Conservation (phyloP, 192 early-diverging fungal genomes). For the Podila minutissima region DNA sequence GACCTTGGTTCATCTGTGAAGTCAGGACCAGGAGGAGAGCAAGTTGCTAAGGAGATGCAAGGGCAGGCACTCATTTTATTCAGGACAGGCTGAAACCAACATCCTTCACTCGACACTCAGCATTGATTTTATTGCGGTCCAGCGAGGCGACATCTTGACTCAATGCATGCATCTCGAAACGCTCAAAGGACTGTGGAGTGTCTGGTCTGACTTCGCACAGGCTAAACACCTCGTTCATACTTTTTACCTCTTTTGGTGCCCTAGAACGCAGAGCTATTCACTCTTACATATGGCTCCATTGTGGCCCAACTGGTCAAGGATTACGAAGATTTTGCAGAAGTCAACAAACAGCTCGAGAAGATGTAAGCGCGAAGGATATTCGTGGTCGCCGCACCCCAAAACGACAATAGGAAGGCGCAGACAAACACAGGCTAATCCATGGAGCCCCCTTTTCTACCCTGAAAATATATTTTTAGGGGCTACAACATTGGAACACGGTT, state of each 20-base stretch:
- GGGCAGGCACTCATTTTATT: too few relatives aligned
- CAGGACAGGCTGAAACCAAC: too few relatives aligned
- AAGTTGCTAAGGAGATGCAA: too few relatives aligned
- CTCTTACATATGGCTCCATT: conserved; percentile 96
- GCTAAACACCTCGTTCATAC: too few relatives aligned
- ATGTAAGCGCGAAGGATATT: conserved; percentile 69
- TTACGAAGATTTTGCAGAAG: conserved; percentile 89
- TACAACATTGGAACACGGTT: conserved; percentile 97
- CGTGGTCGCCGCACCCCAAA: not conserved
- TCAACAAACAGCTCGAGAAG: conserved; percentile 97
- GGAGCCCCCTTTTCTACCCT: not conserved
- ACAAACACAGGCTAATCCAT: too few relatives aligned
- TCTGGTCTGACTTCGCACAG: too few relatives aligned
- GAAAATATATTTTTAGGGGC: conserved; percentile 84
- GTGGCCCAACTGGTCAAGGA: conserved; percentile 96
- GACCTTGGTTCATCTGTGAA: not conserved
- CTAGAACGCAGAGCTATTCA: conserved; percentile 94
- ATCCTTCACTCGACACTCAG: too few relatives aligned
- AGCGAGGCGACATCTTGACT: too few relatives aligned
- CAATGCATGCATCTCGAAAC: too few relatives aligned
- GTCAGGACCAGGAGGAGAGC: not conserved
- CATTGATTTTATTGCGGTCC: too few relatives aligned
- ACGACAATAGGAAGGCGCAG: not conserved
- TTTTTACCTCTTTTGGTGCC: too few relatives aligned
- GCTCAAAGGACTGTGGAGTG: too few relatives aligned